Percentiles rank a stretch among this genome's conserved stretches.
These are phyloP conservation scores for Ascochyta pisi DNA, from an alignment of 2,329 filamentous ascomycete species.

Conservation along the genomic window DNA sequence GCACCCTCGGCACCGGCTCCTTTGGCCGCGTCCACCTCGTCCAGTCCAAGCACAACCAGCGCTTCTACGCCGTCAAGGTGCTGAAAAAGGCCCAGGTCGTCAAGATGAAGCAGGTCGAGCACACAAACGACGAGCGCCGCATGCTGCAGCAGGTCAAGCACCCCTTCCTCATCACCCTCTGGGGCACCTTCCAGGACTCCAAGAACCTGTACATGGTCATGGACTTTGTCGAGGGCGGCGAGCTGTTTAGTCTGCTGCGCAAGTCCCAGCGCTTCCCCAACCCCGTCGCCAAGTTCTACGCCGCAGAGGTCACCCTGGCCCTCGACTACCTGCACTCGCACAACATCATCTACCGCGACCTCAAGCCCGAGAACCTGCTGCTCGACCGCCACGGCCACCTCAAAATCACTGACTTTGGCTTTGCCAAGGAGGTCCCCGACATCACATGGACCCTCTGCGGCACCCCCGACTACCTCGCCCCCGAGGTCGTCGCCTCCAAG, in stretches of 20 bases:
- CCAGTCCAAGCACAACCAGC: constrained; percentile 96
- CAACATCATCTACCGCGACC: constrained; percentile 96
- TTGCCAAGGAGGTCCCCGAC: constrained; percentile 96
- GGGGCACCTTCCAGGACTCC: constrained; percentile 96
- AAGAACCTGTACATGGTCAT: constrained; percentile 99
- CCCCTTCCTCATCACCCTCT: constrained; percentile 95
- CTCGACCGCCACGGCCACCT: constrained; percentile 92
- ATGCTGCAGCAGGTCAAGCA: constrained; percentile 98
- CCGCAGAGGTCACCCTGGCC: constrained; percentile 93
- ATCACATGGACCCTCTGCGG: constrained; percentile 99
- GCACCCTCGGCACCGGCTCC: constrained; percentile 93
- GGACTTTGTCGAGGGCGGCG: constrained; percentile 99
- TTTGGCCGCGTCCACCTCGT: constrained; percentile 97
- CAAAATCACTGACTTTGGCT: constrained; percentile 98
- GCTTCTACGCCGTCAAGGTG: constrained; percentile 98
- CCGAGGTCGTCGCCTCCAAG: constrained; percentile 98
- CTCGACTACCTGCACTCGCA: constrained; percentile 93
- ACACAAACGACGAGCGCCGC: constrained; percentile 95
- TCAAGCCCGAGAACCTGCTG: constrained; percentile 94
- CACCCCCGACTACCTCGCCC: constrained; percentile 95
- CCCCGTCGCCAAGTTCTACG: constrained; percentile 98
- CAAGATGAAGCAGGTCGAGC: constrained; percentile 99
- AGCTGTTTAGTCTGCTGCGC: constrained; percentile 91
- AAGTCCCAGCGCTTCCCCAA: constrained; percentile 99
- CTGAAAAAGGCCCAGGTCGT: constrained; percentile 98